phyloP scores from a whole-genome alignment of 805 yeast species.

The Maudiozyma pseudohumilis region DNA sequence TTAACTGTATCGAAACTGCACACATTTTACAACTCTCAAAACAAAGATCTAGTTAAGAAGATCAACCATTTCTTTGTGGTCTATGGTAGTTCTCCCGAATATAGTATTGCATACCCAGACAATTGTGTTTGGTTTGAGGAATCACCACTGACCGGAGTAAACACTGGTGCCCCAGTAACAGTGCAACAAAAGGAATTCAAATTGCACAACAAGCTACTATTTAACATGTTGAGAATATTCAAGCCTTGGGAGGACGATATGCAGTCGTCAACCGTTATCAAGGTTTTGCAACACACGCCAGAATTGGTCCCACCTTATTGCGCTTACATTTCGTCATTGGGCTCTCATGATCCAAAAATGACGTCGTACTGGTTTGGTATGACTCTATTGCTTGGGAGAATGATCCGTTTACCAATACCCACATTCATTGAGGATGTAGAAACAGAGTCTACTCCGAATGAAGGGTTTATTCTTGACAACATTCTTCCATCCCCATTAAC shows the following conservation, averaged over 20 bases:
- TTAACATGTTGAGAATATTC: slow-evolving; percentile 49
- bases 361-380: slow-evolving; percentile 79
- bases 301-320: slow-evolving; percentile 70
- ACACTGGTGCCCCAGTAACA: slow-evolving; percentile 35
- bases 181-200: slow-evolving; percentile 45
- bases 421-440: slow-evolving; percentile 23
- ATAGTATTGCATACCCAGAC: slow-evolving; percentile 38
- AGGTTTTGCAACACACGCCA: slow-evolving; percentile 44
- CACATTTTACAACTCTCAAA: slow-evolving; percentile 37
- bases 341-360: slow-evolving; percentile 68
- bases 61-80: slow-evolving; percentile 40
- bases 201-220: slow-evolving; percentile 58
- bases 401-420: slow-evolving; percentile 52
- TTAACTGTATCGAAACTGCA: slow-evolving; percentile 53
- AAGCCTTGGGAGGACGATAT: slow-evolving; percentile 73
- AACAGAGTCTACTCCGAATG: slow-evolving; percentile 28
- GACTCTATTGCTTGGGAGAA: slow-evolving; percentile 48
- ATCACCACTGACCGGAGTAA: slow-evolving; percentile 15
- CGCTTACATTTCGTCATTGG: slow-evolving; percentile 48
- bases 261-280: slow-evolving; percentile 47
- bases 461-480: slow-evolving; percentile 38
- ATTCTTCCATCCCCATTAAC: slow-evolving; percentile 59
- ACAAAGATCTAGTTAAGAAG: slow-evolving; percentile 29
- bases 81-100: slow-evolving; percentile 39
- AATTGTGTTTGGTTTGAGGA: slow-evolving; percentile 43